Evolutionary conservation across 768 basidiomycete genomes (phyloP).

Genomic region (Amanita fuliginea): DNA sequence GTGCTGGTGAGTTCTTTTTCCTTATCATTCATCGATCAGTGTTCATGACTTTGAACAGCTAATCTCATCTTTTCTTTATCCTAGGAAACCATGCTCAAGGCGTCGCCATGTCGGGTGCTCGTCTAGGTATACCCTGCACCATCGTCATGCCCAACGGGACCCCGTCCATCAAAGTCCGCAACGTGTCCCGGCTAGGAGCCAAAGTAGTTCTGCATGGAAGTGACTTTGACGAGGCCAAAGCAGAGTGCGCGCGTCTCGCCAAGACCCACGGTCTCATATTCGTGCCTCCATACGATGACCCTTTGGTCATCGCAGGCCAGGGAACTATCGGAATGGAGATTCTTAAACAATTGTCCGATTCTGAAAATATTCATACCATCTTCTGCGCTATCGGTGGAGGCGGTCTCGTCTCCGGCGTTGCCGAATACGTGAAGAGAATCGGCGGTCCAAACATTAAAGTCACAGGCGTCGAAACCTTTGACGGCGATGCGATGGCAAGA

Average conservation of each 20-base stretch:
- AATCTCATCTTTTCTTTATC: neutral
- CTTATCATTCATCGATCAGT: constrained; percentile 11
- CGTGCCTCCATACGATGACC: constrained; percentile 97
- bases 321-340: constrained; percentile 95
- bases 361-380: constrained; percentile 71
- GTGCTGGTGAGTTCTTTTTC: constrained; percentile 68
- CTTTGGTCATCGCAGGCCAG: constrained; percentile 93
- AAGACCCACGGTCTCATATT: constrained; percentile 67
- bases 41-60: constrained; percentile 24
- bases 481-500: constrained; percentile 88
- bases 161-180: constrained; percentile 91
- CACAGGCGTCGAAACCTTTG: constrained; percentile 87
- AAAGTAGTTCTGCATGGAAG: constrained; percentile 86
- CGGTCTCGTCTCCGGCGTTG: constrained; percentile 83
- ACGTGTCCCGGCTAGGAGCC: constrained; percentile 89
- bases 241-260: constrained; percentile 84
- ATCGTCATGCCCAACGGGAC: constrained; percentile 97
- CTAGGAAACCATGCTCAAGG: constrained; percentile 98
- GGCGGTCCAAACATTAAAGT: constrained; percentile 76
- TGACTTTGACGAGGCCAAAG: constrained; percentile 96
- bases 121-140: constrained; percentile 87
- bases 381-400: constrained; percentile 94
- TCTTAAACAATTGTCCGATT: constrained; percentile 72
- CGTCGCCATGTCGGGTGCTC: constrained; percentile 87
- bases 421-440: constrained; percentile 87